A percentile compares a stretch with the other conserved stretches of the same genome.
Conservation (phyloP, 2,329 filamentous ascomycete genomes). For the Colletotrichum nymphaeae region DNA sequence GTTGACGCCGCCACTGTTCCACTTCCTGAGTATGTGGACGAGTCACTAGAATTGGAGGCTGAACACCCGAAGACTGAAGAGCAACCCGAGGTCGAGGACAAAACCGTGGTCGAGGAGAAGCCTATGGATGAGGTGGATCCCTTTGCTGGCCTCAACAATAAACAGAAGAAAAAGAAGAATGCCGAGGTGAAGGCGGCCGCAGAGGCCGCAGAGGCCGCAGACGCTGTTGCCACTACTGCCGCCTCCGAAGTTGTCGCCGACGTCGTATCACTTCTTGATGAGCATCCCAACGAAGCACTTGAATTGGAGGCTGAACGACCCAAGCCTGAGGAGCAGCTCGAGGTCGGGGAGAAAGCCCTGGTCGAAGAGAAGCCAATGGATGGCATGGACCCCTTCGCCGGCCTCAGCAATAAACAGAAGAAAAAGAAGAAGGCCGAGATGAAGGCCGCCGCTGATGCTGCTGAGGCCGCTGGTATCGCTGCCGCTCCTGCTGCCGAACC, state of each 20-base stretch:
- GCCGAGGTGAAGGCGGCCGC: constrained; percentile 6
- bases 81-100: not conserved
- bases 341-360: constrained; percentile 36
- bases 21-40: not conserved
- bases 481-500: not conserved
- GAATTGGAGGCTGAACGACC: no score
- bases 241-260: no score
- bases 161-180: constrained; percentile 33
- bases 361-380: no score
- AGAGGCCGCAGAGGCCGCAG: not conserved
- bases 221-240: not conserved
- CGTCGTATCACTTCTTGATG: no score
- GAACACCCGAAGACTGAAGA: not conserved
- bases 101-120: not conserved
- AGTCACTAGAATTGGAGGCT: not conserved
- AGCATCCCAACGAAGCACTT: no score
- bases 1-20: no score
- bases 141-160: not conserved
- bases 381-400: not conserved
- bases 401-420: constrained; percentile 20
- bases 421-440: constrained; percentile 23
- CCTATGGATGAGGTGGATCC: constrained; percentile 36
- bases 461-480: not conserved
- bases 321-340: not conserved
- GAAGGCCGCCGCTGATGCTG: no score